Percentiles rank a stretch among this genome's conserved stretches.
phyloP scores from a whole-genome alignment of 345 rosid species.

The Syzygium aqueum region DNA sequence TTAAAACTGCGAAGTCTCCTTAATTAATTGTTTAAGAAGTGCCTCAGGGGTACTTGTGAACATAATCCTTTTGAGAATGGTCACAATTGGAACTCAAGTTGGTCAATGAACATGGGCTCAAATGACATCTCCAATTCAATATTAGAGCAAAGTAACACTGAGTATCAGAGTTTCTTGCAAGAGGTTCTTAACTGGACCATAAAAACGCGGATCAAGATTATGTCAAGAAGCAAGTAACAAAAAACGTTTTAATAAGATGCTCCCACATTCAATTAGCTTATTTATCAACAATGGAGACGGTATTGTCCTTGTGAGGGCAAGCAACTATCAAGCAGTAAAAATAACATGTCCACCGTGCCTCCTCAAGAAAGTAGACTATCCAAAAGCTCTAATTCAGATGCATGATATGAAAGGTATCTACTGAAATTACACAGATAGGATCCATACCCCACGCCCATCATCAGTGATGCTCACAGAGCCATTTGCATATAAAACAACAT shows the following conservation, averaged over 20 bases:
- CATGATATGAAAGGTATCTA: not conserved
- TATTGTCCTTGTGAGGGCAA: not conserved
- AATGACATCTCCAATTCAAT: not conserved
- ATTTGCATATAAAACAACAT: conserved; percentile 58
- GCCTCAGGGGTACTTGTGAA: not conserved
- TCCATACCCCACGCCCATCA: conserved; percentile 97
- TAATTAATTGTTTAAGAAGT: not conserved
- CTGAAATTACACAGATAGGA: not conserved
- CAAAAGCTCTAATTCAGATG: not conserved
- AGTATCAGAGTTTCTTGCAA: not conserved
- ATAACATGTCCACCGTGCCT: not conserved
- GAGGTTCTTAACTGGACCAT: not conserved
- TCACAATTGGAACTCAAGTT: not conserved
- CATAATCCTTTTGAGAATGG: not conserved
- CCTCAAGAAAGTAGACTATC: not conserved
- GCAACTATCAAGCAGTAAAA: not conserved
- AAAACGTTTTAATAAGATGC: not conserved
- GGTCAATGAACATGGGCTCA: not conserved
- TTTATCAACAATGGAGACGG: not conserved
- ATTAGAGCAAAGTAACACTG: not conserved
- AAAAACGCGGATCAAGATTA: not conserved
- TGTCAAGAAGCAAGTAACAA: not conserved
- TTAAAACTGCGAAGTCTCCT: not conserved
- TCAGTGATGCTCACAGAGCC: conserved; percentile 84
- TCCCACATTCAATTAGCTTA: not conserved